phyloP scores from a whole-genome alignment of 768 basidiomycete species.

The Serendipita sp. region DNA sequence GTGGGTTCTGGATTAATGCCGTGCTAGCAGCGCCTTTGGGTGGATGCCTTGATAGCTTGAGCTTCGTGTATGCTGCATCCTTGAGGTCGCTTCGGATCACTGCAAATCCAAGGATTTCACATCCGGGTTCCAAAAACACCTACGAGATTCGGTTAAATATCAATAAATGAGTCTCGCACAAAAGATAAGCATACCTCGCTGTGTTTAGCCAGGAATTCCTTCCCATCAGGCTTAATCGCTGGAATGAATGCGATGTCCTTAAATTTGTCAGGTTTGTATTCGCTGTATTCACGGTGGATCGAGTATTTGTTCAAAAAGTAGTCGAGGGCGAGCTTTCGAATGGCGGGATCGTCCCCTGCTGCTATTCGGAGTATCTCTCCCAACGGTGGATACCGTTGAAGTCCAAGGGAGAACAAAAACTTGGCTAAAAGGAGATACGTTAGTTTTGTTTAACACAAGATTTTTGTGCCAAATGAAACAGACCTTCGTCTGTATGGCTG shows the following conservation, averaged over 20 bases:
- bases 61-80: constrained; percentile 39
- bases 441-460: background rate
- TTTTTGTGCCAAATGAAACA: constrained; percentile 6
- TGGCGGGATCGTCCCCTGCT: constrained; percentile 33
- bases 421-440: constrained; percentile 38
- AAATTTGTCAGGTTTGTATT: constrained; percentile 42
- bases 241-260: constrained; percentile 63
- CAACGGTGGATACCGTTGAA: constrained; percentile 54
- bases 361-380: constrained; percentile 53
- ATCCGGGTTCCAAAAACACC: constrained; percentile 56
- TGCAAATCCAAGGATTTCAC: constrained; percentile 58
- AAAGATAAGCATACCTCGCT: constrained; percentile 36
- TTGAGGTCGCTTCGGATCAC: constrained; percentile 41
- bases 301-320: constrained; percentile 68
- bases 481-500: constrained; percentile 72
- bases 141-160: constrained; percentile 18
- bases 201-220: constrained; percentile 38
- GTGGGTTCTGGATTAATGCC: constrained; percentile 43
- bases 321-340: constrained; percentile 49
- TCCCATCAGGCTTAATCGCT: constrained; percentile 35
- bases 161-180: background rate
- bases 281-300: constrained; percentile 31
- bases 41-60: constrained; percentile 58
- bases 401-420: constrained; percentile 56
- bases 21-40: constrained; percentile 42